phyloP scores from a whole-genome alignment of 371 early-diverging fungal genomes.

The Vairimorpha apis region DNA sequence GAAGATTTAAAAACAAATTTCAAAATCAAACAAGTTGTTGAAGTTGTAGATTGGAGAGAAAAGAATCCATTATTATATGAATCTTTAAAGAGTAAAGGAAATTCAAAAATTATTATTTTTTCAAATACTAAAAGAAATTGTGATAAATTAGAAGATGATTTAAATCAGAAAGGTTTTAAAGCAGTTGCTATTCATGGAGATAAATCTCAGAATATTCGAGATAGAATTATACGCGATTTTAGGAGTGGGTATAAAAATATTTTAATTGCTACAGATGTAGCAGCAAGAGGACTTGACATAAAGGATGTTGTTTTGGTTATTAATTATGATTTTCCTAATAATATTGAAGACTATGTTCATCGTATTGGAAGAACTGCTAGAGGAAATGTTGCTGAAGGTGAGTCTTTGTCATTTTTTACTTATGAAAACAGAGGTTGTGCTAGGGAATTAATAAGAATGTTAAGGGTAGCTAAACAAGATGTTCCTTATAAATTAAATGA shows the following conservation, averaged over 20 bases:
- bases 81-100: constrained; percentile 66
- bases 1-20: constrained; percentile 91
- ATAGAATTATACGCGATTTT: constrained; percentile 87
- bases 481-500: constrained; percentile 75
- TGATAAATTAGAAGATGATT: constrained; percentile 79
- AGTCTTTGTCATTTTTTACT: constrained; percentile 89
- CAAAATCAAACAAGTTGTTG: constrained; percentile 89
- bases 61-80: constrained; percentile 86
- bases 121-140: constrained; percentile 91
- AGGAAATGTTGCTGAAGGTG: constrained; percentile 84
- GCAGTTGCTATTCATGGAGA: constrained; percentile 97
- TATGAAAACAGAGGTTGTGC: constrained; percentile 78
- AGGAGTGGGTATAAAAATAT: constrained; percentile 75
- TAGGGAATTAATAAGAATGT: constrained; percentile 75
- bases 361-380: constrained; percentile 94
- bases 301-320: constrained; percentile 92
- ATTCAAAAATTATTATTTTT: constrained; percentile 85
- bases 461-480: constrained; percentile 84
- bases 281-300: constrained; percentile 96
- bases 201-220: constrained; percentile 92
- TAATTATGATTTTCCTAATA: constrained; percentile 92
- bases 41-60: constrained; percentile 75
- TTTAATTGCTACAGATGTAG: constrained; percentile 99
- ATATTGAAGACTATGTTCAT: constrained; percentile 89
- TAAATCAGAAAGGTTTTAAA: constrained; percentile 84